phyloP scores from a whole-genome alignment of 2,329 filamentous ascomycete genomes.

The Paraphoma chrysanthemicola region DNA sequence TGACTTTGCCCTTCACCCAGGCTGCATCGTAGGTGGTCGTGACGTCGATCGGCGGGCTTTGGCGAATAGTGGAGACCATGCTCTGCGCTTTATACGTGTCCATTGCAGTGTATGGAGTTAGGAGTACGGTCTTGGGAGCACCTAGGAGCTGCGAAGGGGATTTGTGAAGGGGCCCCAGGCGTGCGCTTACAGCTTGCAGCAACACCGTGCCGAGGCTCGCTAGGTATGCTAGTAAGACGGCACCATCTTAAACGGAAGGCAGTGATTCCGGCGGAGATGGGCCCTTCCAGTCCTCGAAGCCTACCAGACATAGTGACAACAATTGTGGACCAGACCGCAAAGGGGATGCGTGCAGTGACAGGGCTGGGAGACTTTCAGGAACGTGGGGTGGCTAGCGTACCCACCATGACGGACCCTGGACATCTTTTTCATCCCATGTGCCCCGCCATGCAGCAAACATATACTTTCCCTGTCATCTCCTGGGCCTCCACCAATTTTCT shows the following conservation, averaged over 20 bases:
- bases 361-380: background rate
- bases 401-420: conserved; percentile 1
- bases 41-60: conserved; percentile 49
- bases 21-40: conserved; percentile 41
- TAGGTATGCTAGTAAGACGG: background rate
- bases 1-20: conserved; percentile 48
- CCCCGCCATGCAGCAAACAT: conserved; percentile 4
- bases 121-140: background rate
- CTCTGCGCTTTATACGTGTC: conserved; percentile 27
- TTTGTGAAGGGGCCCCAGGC: background rate
- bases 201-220: background rate
- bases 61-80: conserved; percentile 32
- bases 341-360: background rate
- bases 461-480: background rate
- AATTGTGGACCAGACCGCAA: background rate
- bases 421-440: conserved; percentile 8
- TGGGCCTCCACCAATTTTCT: background rate
- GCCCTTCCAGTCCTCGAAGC: background rate
- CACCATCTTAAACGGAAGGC: background rate
- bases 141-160: background rate
- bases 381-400: conserved; percentile 5
- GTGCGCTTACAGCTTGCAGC: background rate
- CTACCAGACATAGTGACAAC: background rate
- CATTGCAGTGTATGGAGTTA: conserved; percentile 18
- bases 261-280: background rate